Base-by-base conservation (phyloP, 2,329 filamentous ascomycete species). In the Xylariomycetidae sp. region DNA sequence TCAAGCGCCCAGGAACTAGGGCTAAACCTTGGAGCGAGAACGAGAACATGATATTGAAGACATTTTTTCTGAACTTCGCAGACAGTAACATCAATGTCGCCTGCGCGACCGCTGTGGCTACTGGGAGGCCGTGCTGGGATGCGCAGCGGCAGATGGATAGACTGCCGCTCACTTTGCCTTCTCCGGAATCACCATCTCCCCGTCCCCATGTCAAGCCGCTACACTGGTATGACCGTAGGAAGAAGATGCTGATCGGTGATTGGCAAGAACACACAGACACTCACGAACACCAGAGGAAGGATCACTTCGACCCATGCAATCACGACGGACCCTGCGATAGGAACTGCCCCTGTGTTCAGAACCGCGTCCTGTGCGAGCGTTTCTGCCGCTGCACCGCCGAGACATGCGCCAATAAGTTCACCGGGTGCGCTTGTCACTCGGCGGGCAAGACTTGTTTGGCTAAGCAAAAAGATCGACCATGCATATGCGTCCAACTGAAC, bases 401-500 rank as follows among this genome's bases (percentile, higher is more conserved):
- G 8, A 67, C 52, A 12, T 84, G 80, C 40, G 69, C 71, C 19
- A 72, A 75, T 45, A 79, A 80, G 37, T 84, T 82, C 45, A 82
- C 76, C 1, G 80, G 80, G 2, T 84, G 80, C 51, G 70, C 69
- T 3, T 90, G 85, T 49, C 66, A 77, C 31, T 62, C 63, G 1
- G 62, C 63, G 6, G 84, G 83, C 34, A 74, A 75, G 52, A 70
- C 69, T 1, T 84, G 80, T 42, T 45, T 69, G 5, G 56, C 69
- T 10, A 74, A 71, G 27, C 66, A 80, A 45, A 73, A 72, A 40
- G 74, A 77, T 36, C 60, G 63, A 39, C 70, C 72, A 4, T 92
- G 87, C 52, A 80, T 83, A 11, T 94, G 87, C 49, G 67, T 79
- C 14, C 69, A 74, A 48, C 68, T 87, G 33, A 83, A 85, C 45